Evolutionary conservation across 495 filamentous ascomycete species (phyloP), one percentile per base, ranked within the genome.

Genomic region (Clavariopsis aquatica): DNA sequence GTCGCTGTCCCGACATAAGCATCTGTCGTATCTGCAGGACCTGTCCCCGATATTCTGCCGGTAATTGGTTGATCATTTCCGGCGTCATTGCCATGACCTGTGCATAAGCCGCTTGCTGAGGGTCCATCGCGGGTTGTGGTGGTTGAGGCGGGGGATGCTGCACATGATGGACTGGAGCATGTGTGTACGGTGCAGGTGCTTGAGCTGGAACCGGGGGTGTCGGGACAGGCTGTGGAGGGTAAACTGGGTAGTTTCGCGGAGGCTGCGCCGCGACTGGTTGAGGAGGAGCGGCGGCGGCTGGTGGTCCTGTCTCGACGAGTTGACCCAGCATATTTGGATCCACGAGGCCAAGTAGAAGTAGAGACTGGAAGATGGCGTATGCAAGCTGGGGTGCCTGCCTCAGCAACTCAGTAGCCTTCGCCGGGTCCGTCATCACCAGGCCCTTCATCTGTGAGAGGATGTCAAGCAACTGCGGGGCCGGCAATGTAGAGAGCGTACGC

Each of bases 381-480:
- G 89, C 85, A 23, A 99, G 87, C 77, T 99, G 94, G 0, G 94
- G 94, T 0, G 94, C 93, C 77, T 92, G 87, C 60, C 85, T 80
- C 23, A 99, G 83, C 46, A 99, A 84, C 72, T 96, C 92, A 10
- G 89, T 91, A 0, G 93, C 93, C 71, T 92, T 89, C 3, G 81
- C 79, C 1, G 94, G 92, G 69, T 98, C 92, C 15, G 80, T 83
- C 52, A 85, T 87, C 1, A 89, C 88, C 4, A 99, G 82, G 4
- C 85, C 84, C 72, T 98, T 97, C 91, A 98, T 96, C 76, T 97
- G 92, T 4, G 87, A 85, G 36, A 99, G 82, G 47, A 97, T 93
- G 66, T 98, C 95, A 68, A 98, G 89, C 9, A 99, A 85, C 73
- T 97, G 94, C 10, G 90, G 82, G 0, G 92, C 87, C 1, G 91